Conservation (phyloP, 257 asterid species). For the Petrea volubilis region DNA sequence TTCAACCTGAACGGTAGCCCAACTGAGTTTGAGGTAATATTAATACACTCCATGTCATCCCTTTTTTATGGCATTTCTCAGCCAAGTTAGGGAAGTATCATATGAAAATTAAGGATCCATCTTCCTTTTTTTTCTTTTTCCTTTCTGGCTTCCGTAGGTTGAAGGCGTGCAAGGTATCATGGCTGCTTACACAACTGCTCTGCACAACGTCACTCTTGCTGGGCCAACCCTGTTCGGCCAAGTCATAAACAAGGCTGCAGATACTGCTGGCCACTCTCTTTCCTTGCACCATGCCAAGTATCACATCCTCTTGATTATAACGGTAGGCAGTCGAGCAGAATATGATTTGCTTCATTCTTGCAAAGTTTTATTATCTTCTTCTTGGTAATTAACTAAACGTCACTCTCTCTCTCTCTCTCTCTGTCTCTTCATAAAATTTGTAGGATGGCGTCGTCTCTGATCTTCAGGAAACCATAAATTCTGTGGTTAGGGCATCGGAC, state of each 20-base stretch:
- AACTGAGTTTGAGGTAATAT: slow-evolving; percentile 51
- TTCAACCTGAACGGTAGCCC: slow-evolving; percentile 72
- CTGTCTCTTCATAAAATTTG: slow-evolving; percentile 4
- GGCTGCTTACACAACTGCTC: slow-evolving; percentile 69
- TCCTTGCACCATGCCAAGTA: slow-evolving; percentile 55
- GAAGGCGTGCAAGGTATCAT: slow-evolving; percentile 79
- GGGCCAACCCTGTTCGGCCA: slow-evolving; percentile 88
- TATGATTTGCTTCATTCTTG: background rate
- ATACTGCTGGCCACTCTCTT: slow-evolving; percentile 62
- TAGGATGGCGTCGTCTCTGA: slow-evolving; percentile 81
- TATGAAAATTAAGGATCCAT: background rate
- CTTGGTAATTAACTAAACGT: background rate
- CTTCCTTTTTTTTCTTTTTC: background rate
- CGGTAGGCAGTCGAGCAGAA: slow-evolving; percentile 38
- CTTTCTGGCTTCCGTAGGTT: slow-evolving; percentile 45
- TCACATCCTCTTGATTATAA: slow-evolving; percentile 64
- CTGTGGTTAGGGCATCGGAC: slow-evolving; percentile 75
- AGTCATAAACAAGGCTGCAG: slow-evolving; percentile 72
- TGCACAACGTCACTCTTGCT: slow-evolving; percentile 55
- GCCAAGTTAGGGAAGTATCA: background rate
- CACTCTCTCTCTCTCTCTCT: too few species aligned
- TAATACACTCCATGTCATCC: background rate
- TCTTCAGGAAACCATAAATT: slow-evolving; percentile 61
- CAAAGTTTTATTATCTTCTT: background rate
- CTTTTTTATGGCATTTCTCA: background rate